A percentile compares a stretch with the other conserved stretches of the same genome.
phyloP scores from a whole-genome alignment of 164 flowering plant genomes.

The Dillenia suffruticosa region DNA sequence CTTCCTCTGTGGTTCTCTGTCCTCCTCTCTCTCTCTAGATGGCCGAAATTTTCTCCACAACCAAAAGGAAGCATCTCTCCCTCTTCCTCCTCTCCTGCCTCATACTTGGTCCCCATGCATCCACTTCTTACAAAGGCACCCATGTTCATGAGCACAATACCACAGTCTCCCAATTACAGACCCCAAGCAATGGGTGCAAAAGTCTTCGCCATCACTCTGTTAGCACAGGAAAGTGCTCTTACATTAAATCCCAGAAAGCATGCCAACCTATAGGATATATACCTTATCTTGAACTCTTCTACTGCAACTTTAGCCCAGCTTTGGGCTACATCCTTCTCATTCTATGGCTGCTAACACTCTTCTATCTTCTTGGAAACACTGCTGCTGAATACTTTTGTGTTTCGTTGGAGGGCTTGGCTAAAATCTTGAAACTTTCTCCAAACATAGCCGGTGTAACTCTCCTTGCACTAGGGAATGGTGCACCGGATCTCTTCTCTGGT shows the following conservation, averaged over 20 bases:
- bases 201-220: constrained; percentile 21
- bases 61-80: constrained; percentile 12
- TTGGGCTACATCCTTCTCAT: constrained; percentile 30
- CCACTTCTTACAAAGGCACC: background rate
- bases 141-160: background rate
- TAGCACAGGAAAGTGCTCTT: constrained; percentile 27
- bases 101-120: background rate
- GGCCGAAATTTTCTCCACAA: constrained; percentile 6
- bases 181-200: background rate
- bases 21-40: constrained; percentile 2
- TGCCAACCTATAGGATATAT: constrained; percentile 44
- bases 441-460: constrained; percentile 61
- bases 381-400: constrained; percentile 49
- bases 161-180: background rate
- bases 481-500: constrained; percentile 51
- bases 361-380: constrained; percentile 50
- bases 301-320: constrained; percentile 39
- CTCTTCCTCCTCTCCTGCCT: constrained; percentile 30
- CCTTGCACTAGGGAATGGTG: constrained; percentile 57
- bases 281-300: constrained; percentile 42
- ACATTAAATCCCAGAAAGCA: constrained; percentile 22
- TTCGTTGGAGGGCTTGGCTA: constrained; percentile 39
- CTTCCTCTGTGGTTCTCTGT: too few relatives aligned
- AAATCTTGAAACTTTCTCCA: constrained; percentile 44
- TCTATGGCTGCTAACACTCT: constrained; percentile 41